Base-by-base conservation (phyloP, 176 grass and related monocot genomes). In the Leersia perrieri region DNA sequence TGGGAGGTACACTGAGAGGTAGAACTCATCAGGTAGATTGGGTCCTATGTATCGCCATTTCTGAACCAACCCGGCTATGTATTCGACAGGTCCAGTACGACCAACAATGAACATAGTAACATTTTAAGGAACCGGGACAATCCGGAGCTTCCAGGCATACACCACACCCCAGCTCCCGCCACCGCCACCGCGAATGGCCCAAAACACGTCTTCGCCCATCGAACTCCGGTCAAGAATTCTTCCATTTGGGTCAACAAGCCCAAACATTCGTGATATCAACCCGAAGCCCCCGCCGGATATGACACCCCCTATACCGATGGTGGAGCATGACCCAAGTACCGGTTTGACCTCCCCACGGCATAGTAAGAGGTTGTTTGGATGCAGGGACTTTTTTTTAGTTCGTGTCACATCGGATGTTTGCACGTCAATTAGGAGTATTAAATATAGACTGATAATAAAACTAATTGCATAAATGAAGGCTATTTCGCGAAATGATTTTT, bases 131-230 rank as follows among this genome's bases (percentile, higher is more conserved):
- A 92, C 82, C 5, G 89, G 85, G 11, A 79, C 79, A 14, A 97
- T 87, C 28, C 68, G 87, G 62, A 97, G 72, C 82, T 89, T 92
- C 94, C 94, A 97, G 0, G 94, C 80, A n/a, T 92, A 94, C 47
- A 94, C 83, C 28, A 86, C 89, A 0, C 89, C 92, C 87, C 84
- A 97, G 82, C 92, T 92, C 18, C 94, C 94, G 0, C 94, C 94
- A 0, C 92, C 94, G 32, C 94, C 94, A 4, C 92, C 92, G 0
- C 92, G 69, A 41, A 94, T 82, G 0, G 92, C 94, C 94, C 92
- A 97, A 30, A 97, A 97, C 31, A 90, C 73, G 63, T 97, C 89
- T 14, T 70, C 80, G 13, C 76, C 80, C 92, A 97, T 92, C 1
- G 82, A 35, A 0, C 2, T 51, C 4, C 89, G 75, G 53, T 86